A percentile compares a stretch with the other conserved stretches of the same genome.
phyloP scores from a whole-genome alignment of 352 stramenopile species.

The Blastocystis sp. region DNA sequence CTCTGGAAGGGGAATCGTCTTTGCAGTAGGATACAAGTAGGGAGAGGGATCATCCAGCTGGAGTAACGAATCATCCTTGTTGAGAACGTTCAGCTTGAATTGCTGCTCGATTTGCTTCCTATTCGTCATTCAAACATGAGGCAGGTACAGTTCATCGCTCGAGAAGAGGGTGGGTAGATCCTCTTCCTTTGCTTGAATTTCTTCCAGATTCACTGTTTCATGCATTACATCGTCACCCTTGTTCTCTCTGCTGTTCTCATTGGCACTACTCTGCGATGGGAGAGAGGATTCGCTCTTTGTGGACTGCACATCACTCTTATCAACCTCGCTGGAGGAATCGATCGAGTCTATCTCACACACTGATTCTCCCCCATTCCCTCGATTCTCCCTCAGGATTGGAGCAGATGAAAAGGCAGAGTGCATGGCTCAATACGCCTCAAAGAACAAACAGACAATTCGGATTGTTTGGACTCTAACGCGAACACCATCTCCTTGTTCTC shows the following conservation, averaged over 20 bases:
- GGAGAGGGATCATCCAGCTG: not conserved
- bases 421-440: not conserved
- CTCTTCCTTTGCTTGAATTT: not conserved
- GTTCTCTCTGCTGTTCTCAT: not conserved
- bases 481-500: constrained; percentile 7
- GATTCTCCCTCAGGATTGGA: not conserved
- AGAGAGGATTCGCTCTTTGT: not conserved
- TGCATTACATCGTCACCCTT: not conserved
- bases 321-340: no score
- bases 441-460: constrained; percentile 43
- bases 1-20: not conserved
- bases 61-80: not conserved
- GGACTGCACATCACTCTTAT: not conserved
- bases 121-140: not conserved
- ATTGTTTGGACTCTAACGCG: not conserved
- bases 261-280: not conserved
- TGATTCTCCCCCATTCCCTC: not conserved
- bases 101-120: constrained; percentile 4
- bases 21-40: not conserved
- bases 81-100: not conserved
- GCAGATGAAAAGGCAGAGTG: no score
- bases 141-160: not conserved
- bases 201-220: not conserved
- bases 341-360: no score
- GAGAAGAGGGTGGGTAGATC: not conserved